Conservation (phyloP, 2,329 filamentous ascomycete genomes). For the Penicillium janthinellum region DNA sequence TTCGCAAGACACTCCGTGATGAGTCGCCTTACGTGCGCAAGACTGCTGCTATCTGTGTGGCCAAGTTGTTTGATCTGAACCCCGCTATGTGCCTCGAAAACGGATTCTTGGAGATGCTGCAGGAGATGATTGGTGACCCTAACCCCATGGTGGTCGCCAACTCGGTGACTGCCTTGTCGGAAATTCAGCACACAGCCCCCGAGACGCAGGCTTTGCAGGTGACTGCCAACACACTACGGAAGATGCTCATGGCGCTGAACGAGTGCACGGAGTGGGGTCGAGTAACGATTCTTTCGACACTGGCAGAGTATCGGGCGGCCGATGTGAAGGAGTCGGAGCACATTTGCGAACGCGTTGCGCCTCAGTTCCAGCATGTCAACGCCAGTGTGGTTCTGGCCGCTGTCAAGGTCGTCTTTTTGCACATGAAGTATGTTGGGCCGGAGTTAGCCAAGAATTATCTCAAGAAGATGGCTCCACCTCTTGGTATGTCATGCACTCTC, state of each 20-base stretch:
- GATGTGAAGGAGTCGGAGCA: conserved; percentile 97
- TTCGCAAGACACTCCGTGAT: conserved; percentile 93
- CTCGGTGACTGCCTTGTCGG: conserved; percentile 87
- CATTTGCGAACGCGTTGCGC: conserved; percentile 93
- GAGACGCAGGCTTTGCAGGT: conserved; percentile 87
- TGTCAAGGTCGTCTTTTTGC: conserved; percentile 95
- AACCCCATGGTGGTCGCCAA: conserved; percentile 99
- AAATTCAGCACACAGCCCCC: conserved; percentile 87
- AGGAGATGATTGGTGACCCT: conserved; percentile 94
- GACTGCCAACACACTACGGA: conserved; percentile 82
- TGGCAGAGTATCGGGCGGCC: conserved; percentile 83
- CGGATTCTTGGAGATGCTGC: conserved; percentile 88
- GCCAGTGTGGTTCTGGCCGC: conserved; percentile 95
- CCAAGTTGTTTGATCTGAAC: conserved; percentile 95
- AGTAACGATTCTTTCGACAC: conserved; percentile 85
- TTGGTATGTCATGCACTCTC: conserved; percentile 61
- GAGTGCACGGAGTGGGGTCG: conserved; percentile 99
- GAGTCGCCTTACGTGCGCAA: conserved; percentile 98
- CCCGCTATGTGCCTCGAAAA: conserved; percentile 92
- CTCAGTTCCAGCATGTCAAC: conserved; percentile 98
- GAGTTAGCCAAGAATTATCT: conserved; percentile 83
- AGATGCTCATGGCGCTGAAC: conserved; percentile 92
- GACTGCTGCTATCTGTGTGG: conserved; percentile 95
- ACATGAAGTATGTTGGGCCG: conserved; percentile 81
- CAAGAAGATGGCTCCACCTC: conserved; percentile 97